Base-by-base conservation (phyloP, 768 basidiomycete species). In the Mycena sanguinolenta region DNA sequence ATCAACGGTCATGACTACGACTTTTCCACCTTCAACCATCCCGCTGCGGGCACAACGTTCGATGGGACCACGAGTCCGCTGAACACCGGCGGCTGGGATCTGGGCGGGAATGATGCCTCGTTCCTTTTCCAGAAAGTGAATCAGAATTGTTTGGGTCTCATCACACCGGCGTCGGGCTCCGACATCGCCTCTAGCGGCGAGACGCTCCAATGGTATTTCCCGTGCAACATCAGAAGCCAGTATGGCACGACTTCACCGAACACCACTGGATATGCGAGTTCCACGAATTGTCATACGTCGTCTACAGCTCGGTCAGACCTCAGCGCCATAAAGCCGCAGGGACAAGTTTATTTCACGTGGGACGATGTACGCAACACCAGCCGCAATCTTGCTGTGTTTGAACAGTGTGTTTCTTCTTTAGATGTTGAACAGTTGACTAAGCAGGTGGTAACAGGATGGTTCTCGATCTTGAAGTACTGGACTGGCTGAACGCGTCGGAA, bases 101-200 rank as follows among this genome's bases (percentile, higher is more conserved):
- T 90, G 0, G 88, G 87, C 2, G 88, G 91, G 42, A 89, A 88
- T 77, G 93, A 95, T 75, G 89, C 90, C 12, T 89, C 88, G 39
- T 94, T 95, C 80, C 75, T 95, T 72, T 95, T 95, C 81, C 93
- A 95, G 81, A 89, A 84, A 38, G 89, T 90, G 75, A 91, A 91
- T 79, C 80, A 89, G 68, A 84, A 90, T 69, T 95, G 93, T 76
- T 77, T 84, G 49, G 84, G 84, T 36, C 79, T 92, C 77, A 91
- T 95, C 77, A 90, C 85, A 6, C 84, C 88, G 65, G 86, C 90
- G 8, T 71, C 81, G 55, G 86, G 86, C 38, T 89, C 89, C n/a
- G 81, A 83, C 49, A 92, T 93, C 77, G 82, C 85, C 4, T 80
- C 82, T 36, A 83, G 78, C 16, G 85, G 85, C 38, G 77, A 79